Base-by-base conservation (phyloP, 306 rosid species). In the Vigna hirtella region DNA sequence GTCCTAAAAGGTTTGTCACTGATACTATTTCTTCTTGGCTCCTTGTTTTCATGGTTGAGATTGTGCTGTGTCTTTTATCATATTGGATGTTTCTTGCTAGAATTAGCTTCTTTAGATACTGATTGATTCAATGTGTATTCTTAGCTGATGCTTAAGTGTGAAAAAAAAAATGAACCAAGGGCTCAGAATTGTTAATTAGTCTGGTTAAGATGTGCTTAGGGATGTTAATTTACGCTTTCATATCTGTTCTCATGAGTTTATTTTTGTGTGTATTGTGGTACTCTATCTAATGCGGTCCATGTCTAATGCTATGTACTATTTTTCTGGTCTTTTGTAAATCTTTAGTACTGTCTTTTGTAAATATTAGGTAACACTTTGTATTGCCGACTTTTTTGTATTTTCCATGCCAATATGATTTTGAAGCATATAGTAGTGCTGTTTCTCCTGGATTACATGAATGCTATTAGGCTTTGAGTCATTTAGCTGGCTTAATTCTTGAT, bases 1-100 rank as follows among this genome's bases (percentile, higher is more conserved):
- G 76, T 79, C 87, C 93, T 1, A 71, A 84, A 58, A 90, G 97
- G 97, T 92, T 62, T 80, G 88, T 77, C 9, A 38, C 45, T 14
- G 47, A 42, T 42, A 9, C 11, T 62, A 1, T 16, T 50, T 48
- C 66, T 71, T 59, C 16, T 28, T 65, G 10, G 34, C 59, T 69
- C 26, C 45, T 63, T 30, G 83, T 64, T 9, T 18, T 76, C 6
- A 28, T 77, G 4, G 0, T 48, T 65, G 53, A 7, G 4, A 0
- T 9, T 49, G 18, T 1, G n/a, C 18, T 49, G 7, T 70, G 61
- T 74, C 16, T 38, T 72, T 58, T 4, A 58, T 6, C 32, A 57
- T 64, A 7, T 24, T 62, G 3, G 45, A 8, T 49, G 51, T 77
- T 73, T 68, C 17, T 56, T 77, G 26, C 13, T 58, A 43, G 48